Conservation (phyloP, 1,139 yeast species). For the Candida labiduridarum region DNA sequence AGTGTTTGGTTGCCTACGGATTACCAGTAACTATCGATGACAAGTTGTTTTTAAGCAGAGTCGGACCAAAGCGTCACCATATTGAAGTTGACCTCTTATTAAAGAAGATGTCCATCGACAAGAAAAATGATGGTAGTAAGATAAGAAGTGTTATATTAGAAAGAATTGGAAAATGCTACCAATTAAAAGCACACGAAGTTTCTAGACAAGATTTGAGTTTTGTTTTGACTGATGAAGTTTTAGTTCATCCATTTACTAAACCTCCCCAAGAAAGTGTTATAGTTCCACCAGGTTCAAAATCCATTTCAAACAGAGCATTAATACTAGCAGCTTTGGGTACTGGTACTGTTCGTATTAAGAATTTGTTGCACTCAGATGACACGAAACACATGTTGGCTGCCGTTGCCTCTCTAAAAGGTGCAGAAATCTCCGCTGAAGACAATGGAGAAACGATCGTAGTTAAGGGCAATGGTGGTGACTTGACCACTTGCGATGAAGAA, state of each 20-base stretch:
- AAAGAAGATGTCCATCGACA: constrained; percentile 91
- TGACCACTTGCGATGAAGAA: constrained; percentile 60
- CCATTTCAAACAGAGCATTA: constrained; percentile 93
- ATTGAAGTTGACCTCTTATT: constrained; percentile 75
- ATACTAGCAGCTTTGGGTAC: constrained; percentile 88
- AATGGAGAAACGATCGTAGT: constrained; percentile 88
- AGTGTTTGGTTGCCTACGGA: constrained; percentile 82
- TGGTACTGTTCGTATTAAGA: constrained; percentile 81
- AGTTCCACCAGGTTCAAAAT: constrained; percentile 95
- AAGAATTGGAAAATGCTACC: constrained; percentile 85
- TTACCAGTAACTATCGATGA: constrained; percentile 83
- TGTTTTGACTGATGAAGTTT: constrained; percentile 80
- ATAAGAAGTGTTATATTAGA: constrained; percentile 86
- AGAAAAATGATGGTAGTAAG: constrained; percentile 90
- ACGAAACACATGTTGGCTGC: constrained; percentile 95
- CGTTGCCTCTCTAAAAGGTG: constrained; percentile 76
- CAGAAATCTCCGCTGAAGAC: constrained; percentile 76
- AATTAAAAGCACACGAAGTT: constrained; percentile 83
- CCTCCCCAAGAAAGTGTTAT: constrained; percentile 51
- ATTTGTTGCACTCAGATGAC: constrained; percentile 91
- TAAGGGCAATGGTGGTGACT: constrained; percentile 82
- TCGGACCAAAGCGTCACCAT: constrained; percentile 60
- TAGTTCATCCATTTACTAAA: constrained; percentile 58
- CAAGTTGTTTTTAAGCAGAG: constrained; percentile 59
- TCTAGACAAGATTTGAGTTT: constrained; percentile 79